A percentile compares a stretch with the other conserved stretches of the same genome.
Conservation (phyloP, 768 basidiomycete species). For the Trametes cubensis region DNA sequence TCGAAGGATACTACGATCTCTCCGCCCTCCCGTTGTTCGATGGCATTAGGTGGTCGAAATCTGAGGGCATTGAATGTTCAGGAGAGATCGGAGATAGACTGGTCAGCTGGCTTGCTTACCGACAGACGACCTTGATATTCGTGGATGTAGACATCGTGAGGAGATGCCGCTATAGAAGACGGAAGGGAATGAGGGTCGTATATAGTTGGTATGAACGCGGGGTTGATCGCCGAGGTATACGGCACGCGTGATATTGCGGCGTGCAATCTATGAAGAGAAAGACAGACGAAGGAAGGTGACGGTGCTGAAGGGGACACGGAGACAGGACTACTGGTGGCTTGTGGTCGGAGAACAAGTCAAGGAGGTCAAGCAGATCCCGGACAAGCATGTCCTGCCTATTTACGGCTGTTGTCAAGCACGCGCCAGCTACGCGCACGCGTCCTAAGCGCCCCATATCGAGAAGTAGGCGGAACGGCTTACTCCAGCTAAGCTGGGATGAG, state of each 20-base stretch:
- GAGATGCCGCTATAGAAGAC: conserved; percentile 31
- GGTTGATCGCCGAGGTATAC: conserved; percentile 23
- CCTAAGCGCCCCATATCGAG: conserved; percentile 24
- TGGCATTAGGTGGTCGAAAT: conserved; percentile 93
- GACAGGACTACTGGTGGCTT: conserved; percentile 11
- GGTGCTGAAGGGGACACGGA: not conserved
- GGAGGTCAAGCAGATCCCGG: conserved; percentile 11
- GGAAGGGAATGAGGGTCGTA: conserved; percentile 20
- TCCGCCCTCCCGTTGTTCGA: conserved; percentile 86
- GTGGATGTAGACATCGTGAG: conserved; percentile 71
- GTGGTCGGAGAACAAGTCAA: conserved; percentile 12
- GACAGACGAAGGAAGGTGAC: conserved; percentile 17
- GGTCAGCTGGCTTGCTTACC: conserved; percentile 54
- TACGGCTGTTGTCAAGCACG: conserved; percentile 34
- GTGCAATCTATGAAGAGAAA: conserved; percentile 25
- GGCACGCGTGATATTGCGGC: conserved; percentile 19
- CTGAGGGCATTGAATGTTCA: conserved; percentile 41
- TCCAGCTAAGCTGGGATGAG: too few species aligned
- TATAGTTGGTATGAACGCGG: conserved; percentile 7
- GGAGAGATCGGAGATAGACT: not conserved
- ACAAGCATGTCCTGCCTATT: conserved; percentile 24
- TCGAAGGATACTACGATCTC: conserved; percentile 89
- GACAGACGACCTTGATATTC: conserved; percentile 99
- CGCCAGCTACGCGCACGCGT: conserved; percentile 24
- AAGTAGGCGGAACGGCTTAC: not conserved